These are phyloP conservation scores for Fragaria nilgerrensis DNA, from an alignment of 306 rosid genomes.

Conservation along the genomic window DNA sequence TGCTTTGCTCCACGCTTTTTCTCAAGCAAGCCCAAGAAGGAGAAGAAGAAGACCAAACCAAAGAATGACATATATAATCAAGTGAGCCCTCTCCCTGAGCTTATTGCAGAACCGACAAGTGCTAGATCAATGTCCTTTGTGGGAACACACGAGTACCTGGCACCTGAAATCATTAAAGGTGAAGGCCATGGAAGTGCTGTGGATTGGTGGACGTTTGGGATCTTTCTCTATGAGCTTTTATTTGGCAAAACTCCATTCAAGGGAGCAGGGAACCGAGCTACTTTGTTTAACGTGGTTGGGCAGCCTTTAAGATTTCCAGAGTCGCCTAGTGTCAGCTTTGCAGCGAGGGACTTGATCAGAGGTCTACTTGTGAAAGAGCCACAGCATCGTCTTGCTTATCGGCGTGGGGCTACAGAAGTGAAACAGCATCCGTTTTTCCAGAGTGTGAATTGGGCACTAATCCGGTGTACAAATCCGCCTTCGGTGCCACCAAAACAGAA, in stretches of 20 bases:
- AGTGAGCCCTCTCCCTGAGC: conserved; percentile 83
- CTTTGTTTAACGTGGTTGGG: conserved; percentile 91
- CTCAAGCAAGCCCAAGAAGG: conserved; percentile 59
- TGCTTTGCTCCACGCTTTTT: conserved; percentile 70
- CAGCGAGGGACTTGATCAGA: conserved; percentile 90
- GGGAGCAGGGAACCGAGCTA: conserved; percentile 78
- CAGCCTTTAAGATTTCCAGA: conserved; percentile 94
- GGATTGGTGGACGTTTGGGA: conserved; percentile 99
- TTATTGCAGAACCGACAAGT: conserved; percentile 80
- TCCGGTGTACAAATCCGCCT: conserved; percentile 93
- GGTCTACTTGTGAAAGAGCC: conserved; percentile 98
- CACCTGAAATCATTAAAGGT: conserved; percentile 91
- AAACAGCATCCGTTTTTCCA: conserved; percentile 97
- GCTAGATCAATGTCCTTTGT: conserved; percentile 97
- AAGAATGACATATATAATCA: conserved; percentile 64
- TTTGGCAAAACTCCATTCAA: conserved; percentile 95
- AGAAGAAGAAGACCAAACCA: conserved; percentile 54
- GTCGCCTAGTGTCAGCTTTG: conserved; percentile 85
- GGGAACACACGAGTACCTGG: conserved; percentile 95
- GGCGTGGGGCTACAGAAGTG: conserved; percentile 90
- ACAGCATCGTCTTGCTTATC: conserved; percentile 85
- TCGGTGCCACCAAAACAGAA: conserved; percentile 61
- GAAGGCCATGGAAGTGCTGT: conserved; percentile 99
- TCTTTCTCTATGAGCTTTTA: conserved; percentile 89
- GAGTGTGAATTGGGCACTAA: conserved; percentile 88